Percentiles rank a stretch among this genome's conserved stretches.
phyloP scores from a whole-genome alignment of 2,329 filamentous ascomycete species.

The Calonectria honghensis region DNA sequence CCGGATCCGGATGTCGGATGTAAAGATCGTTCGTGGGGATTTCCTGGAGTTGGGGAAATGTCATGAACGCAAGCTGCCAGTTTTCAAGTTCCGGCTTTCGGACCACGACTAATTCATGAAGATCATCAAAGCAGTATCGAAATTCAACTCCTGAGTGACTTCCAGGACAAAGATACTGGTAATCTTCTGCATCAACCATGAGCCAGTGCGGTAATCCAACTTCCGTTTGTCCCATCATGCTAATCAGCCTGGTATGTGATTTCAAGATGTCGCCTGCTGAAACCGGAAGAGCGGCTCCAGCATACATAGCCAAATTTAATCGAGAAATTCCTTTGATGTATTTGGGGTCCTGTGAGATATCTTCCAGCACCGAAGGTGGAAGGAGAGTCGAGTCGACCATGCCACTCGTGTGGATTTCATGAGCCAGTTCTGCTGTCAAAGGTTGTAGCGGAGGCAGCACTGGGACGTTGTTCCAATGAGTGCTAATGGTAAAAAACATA shows the following conservation, averaged over 20 bases:
- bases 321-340: not conserved
- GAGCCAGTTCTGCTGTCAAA: slow-evolving; percentile 9
- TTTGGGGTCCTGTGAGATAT: not conserved
- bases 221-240: slow-evolving; percentile 19
- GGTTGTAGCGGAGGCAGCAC: slow-evolving; percentile 7
- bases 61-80: slow-evolving; percentile 8
- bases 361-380: slow-evolving; percentile 12
- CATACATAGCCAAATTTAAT: slow-evolving; percentile 5
- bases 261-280: slow-evolving; percentile 2
- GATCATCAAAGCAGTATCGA: slow-evolving; percentile 20
- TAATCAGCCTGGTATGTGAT: slow-evolving; percentile 14
- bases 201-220: slow-evolving; percentile 2
- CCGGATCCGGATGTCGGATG: not conserved
- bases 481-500: slow-evolving; percentile 8
- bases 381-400: slow-evolving; percentile 11
- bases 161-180: slow-evolving; percentile 7
- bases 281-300: slow-evolving; percentile 6
- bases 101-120: slow-evolving; percentile 6
- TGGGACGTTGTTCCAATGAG: slow-evolving; percentile 11
- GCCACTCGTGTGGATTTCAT: not conserved
- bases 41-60: slow-evolving; percentile 1
- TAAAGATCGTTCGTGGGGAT: slow-evolving; percentile 12
- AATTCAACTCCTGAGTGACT: slow-evolving; percentile 10
- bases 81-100: slow-evolving; percentile 2
- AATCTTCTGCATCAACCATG: slow-evolving; percentile 15